phyloP scores from a whole-genome alignment of 768 basidiomycete species.

The Russula dissimulans region DNA sequence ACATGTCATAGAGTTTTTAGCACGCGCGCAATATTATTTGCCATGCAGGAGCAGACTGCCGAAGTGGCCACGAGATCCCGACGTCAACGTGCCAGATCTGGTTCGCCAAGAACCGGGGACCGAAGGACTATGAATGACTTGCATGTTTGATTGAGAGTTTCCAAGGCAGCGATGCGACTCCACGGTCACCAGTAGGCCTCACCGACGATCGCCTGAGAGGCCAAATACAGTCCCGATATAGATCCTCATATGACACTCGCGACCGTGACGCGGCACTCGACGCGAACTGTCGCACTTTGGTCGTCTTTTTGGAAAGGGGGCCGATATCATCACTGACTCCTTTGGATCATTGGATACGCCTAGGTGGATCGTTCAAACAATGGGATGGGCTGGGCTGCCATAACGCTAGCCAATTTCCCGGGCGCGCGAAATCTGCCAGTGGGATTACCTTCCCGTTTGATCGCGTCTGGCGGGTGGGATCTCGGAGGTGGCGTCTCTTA shows the following conservation, averaged over 20 bases:
- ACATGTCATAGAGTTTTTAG: neutral
- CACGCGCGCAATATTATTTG: neutral
- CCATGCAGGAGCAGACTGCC: neutral
- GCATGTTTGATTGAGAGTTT: neutral
- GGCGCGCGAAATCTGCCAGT: neutral
- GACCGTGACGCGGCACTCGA: neutral
- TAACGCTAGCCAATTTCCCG: neutral
- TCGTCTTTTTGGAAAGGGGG: neutral
- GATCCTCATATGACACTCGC: neutral
- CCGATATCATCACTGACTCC: neutral
- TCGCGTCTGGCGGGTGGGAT: neutral
- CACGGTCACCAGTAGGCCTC: neutral
- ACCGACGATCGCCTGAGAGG: neutral
- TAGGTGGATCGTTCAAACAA: neutral
- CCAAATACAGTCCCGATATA: neutral
- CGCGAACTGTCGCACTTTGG: neutral
- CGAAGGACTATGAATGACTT: neutral
- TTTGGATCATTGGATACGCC: neutral
- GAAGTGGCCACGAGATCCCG: neutral
- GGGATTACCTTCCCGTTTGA: neutral
- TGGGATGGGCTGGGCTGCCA: neutral
- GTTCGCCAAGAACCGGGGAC: slow-evolving; percentile 5
- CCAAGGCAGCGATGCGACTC: slow-evolving; percentile 3
- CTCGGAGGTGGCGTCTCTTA: neutral
- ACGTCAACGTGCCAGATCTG: neutral